Conservation (phyloP, 1,284 basidiomycete species). For the Ganoderma meredithae region DNA sequence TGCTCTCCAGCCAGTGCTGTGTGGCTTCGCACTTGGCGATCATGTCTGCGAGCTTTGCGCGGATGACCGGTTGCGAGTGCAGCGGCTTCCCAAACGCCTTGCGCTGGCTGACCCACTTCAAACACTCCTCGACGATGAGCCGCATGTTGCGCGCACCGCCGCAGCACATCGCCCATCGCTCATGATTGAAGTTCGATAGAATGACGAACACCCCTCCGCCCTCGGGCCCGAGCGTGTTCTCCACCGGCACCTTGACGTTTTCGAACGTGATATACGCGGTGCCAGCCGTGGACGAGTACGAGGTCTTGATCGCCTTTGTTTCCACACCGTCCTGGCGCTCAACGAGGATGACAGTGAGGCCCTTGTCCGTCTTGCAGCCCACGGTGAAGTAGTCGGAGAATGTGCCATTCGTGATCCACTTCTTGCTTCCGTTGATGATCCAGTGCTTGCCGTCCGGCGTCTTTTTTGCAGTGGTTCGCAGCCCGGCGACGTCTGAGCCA, state of each 20-base stretch:
- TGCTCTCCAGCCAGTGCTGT: constrained; percentile 89
- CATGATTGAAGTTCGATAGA: constrained; percentile 77
- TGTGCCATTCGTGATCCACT: constrained; percentile 89
- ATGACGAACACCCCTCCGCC: constrained; percentile 86
- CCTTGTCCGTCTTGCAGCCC: constrained; percentile 71
- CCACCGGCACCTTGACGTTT: constrained; percentile 85
- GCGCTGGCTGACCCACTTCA: constrained; percentile 83
- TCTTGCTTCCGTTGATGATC: constrained; percentile 86
- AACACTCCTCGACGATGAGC: constrained; percentile 71
- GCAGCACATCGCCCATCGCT: constrained; percentile 78
- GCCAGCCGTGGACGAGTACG: constrained; percentile 80
- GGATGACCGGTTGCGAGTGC: constrained; percentile 83
- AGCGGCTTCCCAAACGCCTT: constrained; percentile 90
- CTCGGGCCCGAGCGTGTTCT: constrained; percentile 87
- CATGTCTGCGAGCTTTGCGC: constrained; percentile 86
- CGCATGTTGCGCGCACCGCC: constrained; percentile 62
- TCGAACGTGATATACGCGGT: constrained; percentile 92
- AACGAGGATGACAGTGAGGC: constrained; percentile 86
- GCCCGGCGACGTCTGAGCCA: constrained; percentile 87
- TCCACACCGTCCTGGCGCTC: constrained; percentile 81
- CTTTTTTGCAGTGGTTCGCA: constrained; percentile 84
- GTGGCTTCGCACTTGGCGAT: constrained; percentile 82
- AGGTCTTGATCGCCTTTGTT: constrained; percentile 88
- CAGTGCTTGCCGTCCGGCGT: constrained; percentile 85
- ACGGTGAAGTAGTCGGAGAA: constrained; percentile 61